phyloP scores from a whole-genome alignment of 1,284 basidiomycete genomes.

The Coriolopsis trogii region DNA sequence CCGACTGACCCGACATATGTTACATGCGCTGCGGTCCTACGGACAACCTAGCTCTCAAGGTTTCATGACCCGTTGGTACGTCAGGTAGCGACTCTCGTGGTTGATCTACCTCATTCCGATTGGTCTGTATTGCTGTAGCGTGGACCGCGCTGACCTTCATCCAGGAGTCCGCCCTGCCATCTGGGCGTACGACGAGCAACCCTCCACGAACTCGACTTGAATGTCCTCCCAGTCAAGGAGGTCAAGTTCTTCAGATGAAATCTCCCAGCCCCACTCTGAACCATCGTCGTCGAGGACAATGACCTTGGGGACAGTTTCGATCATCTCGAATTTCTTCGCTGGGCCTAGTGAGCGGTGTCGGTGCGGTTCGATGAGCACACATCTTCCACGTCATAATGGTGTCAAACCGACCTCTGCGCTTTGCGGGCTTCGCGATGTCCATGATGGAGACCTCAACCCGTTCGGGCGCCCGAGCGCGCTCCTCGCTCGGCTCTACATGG shows the following conservation, averaged over 20 bases:
- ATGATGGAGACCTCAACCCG: neutral
- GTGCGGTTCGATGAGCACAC: no score
- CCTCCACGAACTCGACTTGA: neutral
- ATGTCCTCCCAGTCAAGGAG: neutral
- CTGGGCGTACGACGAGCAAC: neutral
- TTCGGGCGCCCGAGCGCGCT: neutral
- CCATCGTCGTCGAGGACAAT: constrained; percentile 10
- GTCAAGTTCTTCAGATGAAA: neutral
- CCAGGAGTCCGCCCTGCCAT: neutral
- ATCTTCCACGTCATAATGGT: neutral
- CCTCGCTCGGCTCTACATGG: no score
- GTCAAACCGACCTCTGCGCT: neutral
- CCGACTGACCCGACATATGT: no score
- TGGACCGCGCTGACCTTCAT: no score
- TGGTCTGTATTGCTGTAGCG: no score
- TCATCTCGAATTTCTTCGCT: constrained; percentile 10
- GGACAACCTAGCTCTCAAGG: no score
- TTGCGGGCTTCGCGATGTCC: constrained; percentile 1
- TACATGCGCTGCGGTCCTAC: no score
- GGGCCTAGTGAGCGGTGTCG: neutral
- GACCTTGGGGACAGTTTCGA: constrained; percentile 12
- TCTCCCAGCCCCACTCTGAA: constrained; percentile 4
- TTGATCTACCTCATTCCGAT: no score
- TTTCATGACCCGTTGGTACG: no score
- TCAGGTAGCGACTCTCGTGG: no score